Conservation (phyloP, 108 stramenopile species). For the Pseudonitzschia delicatissima region DNA sequence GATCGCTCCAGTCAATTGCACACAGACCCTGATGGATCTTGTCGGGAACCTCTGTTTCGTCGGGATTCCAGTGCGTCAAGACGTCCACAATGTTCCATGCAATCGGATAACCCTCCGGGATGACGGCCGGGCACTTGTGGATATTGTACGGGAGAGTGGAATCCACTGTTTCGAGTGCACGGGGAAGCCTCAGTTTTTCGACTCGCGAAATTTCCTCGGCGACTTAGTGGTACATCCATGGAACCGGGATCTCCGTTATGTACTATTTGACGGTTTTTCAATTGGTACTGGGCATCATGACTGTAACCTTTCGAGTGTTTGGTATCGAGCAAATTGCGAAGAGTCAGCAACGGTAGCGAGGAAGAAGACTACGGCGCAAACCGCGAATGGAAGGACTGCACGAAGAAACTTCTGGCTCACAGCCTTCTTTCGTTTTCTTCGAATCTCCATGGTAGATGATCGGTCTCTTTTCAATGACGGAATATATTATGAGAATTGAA, state of each 20-base stretch:
- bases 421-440: not conserved
- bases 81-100: slow-evolving; percentile 60
- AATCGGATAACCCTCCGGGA: slow-evolving; percentile 52
- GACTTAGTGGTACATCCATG: not conserved
- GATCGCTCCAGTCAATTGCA: slow-evolving; percentile 58
- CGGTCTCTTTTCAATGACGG: not conserved
- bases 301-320: not conserved
- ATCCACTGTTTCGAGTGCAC: not conserved
- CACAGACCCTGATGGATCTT: slow-evolving; percentile 72
- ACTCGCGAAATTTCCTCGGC: not conserved
- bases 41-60: slow-evolving; percentile 43
- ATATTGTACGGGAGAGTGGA: slow-evolving; percentile 40
- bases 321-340: not conserved
- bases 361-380: not conserved
- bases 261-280: slow-evolving; percentile 2
- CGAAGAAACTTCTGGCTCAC: not conserved
- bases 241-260: not conserved
- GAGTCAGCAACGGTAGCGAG: not conserved
- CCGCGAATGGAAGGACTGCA: not conserved
- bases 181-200: not conserved
- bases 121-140: slow-evolving; percentile 50
- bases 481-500: not conserved
- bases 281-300: not conserved
- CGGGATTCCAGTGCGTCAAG: slow-evolving; percentile 61
- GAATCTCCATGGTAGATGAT: not conserved